Percentiles rank a stretch among this genome's conserved stretches.
phyloP scores from a whole-genome alignment of 2,329 filamentous ascomycete species.

The Gaeumannomyces tritici region DNA sequence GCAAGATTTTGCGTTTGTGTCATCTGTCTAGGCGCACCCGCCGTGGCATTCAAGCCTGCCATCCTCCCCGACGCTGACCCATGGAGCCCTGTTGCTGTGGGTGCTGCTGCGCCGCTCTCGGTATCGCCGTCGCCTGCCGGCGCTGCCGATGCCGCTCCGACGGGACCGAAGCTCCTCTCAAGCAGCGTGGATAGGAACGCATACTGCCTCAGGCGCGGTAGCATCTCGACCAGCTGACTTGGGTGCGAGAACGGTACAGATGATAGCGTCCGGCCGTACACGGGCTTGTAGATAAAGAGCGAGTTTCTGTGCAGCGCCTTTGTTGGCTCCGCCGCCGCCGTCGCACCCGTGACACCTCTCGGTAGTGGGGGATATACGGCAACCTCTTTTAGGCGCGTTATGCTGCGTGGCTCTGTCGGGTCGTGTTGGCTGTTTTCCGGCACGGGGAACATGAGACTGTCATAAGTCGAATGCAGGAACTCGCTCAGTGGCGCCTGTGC shows the following conservation, averaged over 20 bases:
- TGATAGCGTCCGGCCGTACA: constrained; percentile 57
- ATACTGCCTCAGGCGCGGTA: constrained; percentile 70
- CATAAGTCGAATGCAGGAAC: constrained; percentile 40
- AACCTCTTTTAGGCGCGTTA: constrained; percentile 38
- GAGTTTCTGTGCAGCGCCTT: constrained; percentile 41
- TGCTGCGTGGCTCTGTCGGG: constrained; percentile 46
- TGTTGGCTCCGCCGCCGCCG: constrained; percentile 12
- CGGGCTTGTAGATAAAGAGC: constrained; percentile 62
- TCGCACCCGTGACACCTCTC: constrained; percentile 1
- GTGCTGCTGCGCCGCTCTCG: not conserved
- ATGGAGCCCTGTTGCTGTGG: not conserved
- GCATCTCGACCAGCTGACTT: constrained; percentile 60
- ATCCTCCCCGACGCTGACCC: not conserved
- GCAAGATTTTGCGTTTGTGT: not conserved
- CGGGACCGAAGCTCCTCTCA: constrained; percentile 45
- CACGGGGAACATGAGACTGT: constrained; percentile 48
- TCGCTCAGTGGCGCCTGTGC: constrained; percentile 27
- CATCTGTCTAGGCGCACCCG: not conserved
- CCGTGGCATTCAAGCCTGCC: not conserved
- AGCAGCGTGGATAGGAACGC: constrained; percentile 59
- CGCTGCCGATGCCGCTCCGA: constrained; percentile 7
- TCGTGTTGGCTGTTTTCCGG: constrained; percentile 38
- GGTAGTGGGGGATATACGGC: constrained; percentile 21
- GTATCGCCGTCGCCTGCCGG: constrained; percentile 3
- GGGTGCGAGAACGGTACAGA: constrained; percentile 72